Base-by-base conservation (phyloP, 2,329 filamentous ascomycete genomes). In the Penicillium sp. region DNA sequence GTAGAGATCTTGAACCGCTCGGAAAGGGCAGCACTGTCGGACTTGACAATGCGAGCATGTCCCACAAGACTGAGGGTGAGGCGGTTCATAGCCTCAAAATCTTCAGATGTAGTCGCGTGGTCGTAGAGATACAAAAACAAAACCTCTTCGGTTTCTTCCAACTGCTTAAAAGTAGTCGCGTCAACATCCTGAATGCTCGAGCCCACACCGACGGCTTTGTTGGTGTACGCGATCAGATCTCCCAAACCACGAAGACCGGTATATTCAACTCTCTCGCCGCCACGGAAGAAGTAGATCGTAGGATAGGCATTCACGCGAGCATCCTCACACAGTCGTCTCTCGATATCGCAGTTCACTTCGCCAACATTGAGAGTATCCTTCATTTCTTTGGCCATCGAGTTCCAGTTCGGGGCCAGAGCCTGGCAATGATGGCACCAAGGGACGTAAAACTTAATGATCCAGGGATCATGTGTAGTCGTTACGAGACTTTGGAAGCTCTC, bases 381-480 rank as follows among this genome's bases (percentile, higher is more conserved):
- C 90, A 97, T 94, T 69, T 93, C 90, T 71, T 92, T 92, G 43
- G 89, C 89, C 75, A 99, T 85, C 67, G 93, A 89, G 59, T 86
- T 80, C 94, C 94, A 99, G 61, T 86, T 92, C 3, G 94, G 89
- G 35, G 89, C 90, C 82, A 99, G 86, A 37, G 90, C 90, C 76
- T 96, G 90, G 75, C 95, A 99, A 76, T 99, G 94, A 65, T 87
- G 86, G 74, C 94, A 99, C 94, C 93, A 97, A 6, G 94, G 95
- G 18, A 91, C 92, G 72, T 97, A 97, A 73, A 99, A 97, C 75
- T 99, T 99, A 81, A 99, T 86, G 70, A 99, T 97, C 94, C 94
- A 99, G 6, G 92, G 88, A 61, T 97, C 92, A 61, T 89, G 85
- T 0, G 91, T 92, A 72, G 87, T 89, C 3, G 91, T 96, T 45